Conservation (phyloP, 495 filamentous ascomycete species). For the Neurospora sublineolata region DNA sequence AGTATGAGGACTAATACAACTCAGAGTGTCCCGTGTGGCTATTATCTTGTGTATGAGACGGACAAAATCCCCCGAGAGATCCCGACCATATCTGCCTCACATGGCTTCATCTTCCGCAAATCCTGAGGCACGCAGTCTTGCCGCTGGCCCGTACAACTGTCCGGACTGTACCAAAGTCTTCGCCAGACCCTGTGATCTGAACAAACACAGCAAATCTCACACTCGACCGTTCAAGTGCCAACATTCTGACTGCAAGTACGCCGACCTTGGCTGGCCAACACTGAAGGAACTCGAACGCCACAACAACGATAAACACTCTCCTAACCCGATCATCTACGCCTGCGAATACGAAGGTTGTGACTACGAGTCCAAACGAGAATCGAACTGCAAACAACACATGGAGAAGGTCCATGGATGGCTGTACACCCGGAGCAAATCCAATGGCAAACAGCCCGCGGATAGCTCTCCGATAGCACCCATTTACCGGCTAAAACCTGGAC, state of each 20-base stretch:
- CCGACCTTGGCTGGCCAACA: conserved; percentile 79
- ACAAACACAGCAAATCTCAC: conserved; percentile 94
- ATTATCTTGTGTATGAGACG: neutral
- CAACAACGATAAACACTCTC: conserved; percentile 84
- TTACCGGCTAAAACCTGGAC: conserved; percentile 1
- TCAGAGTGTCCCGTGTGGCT: neutral
- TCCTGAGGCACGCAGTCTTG: neutral
- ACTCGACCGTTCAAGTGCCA: conserved; percentile 88
- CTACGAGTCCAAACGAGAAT: conserved; percentile 87
- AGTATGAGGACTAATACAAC: neutral
- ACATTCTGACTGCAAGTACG: conserved; percentile 65
- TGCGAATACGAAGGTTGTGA: conserved; percentile 74
- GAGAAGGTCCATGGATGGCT: conserved; percentile 87
- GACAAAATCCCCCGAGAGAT: neutral
- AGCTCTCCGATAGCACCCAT: neutral
- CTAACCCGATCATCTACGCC: conserved; percentile 54
- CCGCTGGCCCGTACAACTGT: conserved; percentile 11
- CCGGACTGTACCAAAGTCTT: conserved; percentile 67
- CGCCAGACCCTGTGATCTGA: conserved; percentile 79
- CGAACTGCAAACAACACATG: conserved; percentile 99
- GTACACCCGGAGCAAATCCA: conserved; percentile 83
- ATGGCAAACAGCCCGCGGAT: conserved; percentile 30
- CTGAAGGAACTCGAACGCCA: conserved; percentile 94
- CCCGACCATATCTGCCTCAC: neutral
- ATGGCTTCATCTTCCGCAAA: conserved; percentile 10